phyloP scores from a whole-genome alignment of 805 yeast species.

The Kodamaea leandrae region DNA sequence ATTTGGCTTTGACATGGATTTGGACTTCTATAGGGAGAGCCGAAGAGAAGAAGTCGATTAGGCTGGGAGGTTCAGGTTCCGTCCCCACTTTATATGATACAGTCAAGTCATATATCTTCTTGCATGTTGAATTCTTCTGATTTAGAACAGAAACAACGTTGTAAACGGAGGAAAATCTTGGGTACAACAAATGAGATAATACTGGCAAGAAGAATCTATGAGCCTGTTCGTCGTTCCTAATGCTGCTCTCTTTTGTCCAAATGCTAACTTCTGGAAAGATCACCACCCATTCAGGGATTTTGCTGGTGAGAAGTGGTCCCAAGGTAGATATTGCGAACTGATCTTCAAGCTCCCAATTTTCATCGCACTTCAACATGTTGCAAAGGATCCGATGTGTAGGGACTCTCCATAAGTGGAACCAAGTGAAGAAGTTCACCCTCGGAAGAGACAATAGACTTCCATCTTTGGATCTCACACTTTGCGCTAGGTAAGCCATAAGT shows the following conservation, averaged over 20 bases:
- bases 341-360: slow-evolving; percentile 61
- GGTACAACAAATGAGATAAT: slow-evolving; percentile 65
- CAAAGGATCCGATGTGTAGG: slow-evolving; percentile 52
- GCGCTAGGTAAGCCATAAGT: slow-evolving; percentile 46
- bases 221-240: slow-evolving; percentile 53
- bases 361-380: slow-evolving; percentile 57
- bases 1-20: slow-evolving; percentile 48
- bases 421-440: slow-evolving; percentile 57
- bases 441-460: slow-evolving; percentile 32
- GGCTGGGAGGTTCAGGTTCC: slow-evolving; percentile 23
- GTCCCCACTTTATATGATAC: slow-evolving; percentile 34
- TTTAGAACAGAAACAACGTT: slow-evolving; percentile 47
- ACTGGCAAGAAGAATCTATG: slow-evolving; percentile 59
- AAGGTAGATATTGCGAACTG: slow-evolving; percentile 21
- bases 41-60: slow-evolving; percentile 30
- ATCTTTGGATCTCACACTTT: slow-evolving; percentile 22
- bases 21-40: slow-evolving; percentile 34
- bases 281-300: slow-evolving; percentile 58
- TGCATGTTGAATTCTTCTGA: slow-evolving; percentile 23
- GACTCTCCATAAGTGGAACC: slow-evolving; percentile 64
- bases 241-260: slow-evolving; percentile 47
- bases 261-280: slow-evolving; percentile 86
- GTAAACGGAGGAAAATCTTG: slow-evolving; percentile 63
- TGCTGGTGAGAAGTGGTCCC: slow-evolving; percentile 23
- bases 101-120: slow-evolving; percentile 56